Evolutionary conservation across 2,329 filamentous ascomycete species (phyloP).

Genomic region (Cladosporium cucumerinum): DNA sequence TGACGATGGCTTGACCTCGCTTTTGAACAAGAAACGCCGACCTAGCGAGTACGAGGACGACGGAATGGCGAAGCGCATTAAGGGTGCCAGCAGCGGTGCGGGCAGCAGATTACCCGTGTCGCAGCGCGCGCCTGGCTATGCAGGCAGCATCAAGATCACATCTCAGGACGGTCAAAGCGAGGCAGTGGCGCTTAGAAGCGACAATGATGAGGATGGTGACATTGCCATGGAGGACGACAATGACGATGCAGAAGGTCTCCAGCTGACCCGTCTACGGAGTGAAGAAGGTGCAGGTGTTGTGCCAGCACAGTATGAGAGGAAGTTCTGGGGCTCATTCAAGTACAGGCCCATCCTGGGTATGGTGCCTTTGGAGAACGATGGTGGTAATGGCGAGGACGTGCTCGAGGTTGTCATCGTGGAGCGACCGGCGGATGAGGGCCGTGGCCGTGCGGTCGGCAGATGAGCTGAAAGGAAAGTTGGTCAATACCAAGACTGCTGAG

Average conservation of each 20-base stretch:
- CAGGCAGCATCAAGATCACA: constrained; percentile 9
- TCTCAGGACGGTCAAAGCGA: constrained; percentile 30
- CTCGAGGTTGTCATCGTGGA: constrained; percentile 87
- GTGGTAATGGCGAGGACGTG: constrained; percentile 33
- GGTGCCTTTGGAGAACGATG: constrained; percentile 51
- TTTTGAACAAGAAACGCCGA: constrained; percentile 23
- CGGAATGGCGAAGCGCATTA: constrained; percentile 42
- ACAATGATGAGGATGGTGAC: constrained; percentile 40
- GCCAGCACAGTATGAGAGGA: constrained; percentile 24
- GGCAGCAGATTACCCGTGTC: constrained; percentile 30
- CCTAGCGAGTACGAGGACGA: constrained; percentile 24
- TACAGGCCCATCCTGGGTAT: constrained; percentile 89
- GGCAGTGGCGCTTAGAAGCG: constrained; percentile 33
- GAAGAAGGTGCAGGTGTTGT: constrained; percentile 19
- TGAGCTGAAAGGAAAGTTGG: neutral
- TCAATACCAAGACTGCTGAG: neutral
- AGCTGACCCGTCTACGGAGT: neutral
- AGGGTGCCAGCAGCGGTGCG: constrained; percentile 38
- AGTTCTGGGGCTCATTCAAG: constrained; percentile 81
- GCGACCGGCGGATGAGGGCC: constrained; percentile 56
- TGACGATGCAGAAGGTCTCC: constrained; percentile 27
- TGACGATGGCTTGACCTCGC: constrained; percentile 6
- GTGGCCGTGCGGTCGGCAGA: constrained; percentile 10
- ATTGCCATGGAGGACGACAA: constrained; percentile 42
- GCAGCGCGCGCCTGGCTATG: constrained; percentile 17